A percentile compares a stretch with the other conserved stretches of the same genome.
These are phyloP conservation scores for Aspergillus mulundensis DNA, from an alignment of 495 filamentous ascomycete genomes.

Conservation along the genomic window DNA sequence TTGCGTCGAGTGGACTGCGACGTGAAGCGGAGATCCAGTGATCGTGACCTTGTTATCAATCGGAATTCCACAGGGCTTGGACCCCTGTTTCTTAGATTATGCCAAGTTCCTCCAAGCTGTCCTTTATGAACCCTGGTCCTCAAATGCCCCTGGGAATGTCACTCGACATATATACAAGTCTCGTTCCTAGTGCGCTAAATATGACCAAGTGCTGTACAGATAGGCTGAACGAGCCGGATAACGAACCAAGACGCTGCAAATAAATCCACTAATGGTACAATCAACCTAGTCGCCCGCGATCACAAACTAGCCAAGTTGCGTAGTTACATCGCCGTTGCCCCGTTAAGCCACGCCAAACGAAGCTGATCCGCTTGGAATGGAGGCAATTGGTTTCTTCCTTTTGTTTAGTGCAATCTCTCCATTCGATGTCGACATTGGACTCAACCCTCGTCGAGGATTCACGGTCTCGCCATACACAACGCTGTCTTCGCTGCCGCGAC, in stretches of 20 bases:
- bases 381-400: conserved; percentile 16
- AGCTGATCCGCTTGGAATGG: conserved; percentile 12
- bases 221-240: not conserved
- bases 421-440: conserved; percentile 28
- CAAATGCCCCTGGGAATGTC: not conserved
- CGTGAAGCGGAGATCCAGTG: not conserved
- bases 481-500: conserved; percentile 40
- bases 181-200: not conserved
- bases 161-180: not conserved
- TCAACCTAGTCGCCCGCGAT: not conserved
- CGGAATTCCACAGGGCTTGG: conserved; percentile 13
- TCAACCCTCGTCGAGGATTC: conserved; percentile 26
- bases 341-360: conserved; percentile 24
- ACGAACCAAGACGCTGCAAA: not conserved
- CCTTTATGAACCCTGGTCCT: not conserved
- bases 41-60: conserved; percentile 19
- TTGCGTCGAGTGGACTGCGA: conserved; percentile 9
- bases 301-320: not conserved
- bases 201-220: not conserved
- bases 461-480: conserved; percentile 32
- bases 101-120: not conserved
- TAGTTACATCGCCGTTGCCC: conserved; percentile 10
- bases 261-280: not conserved
- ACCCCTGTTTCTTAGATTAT: not conserved
- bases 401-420: conserved; percentile 23